Percentiles rank a stretch among this genome's conserved stretches.
These are phyloP conservation scores for Tolypocladium sp. DNA, from an alignment of 2,329 filamentous ascomycete species.

Conservation along the genomic window DNA sequence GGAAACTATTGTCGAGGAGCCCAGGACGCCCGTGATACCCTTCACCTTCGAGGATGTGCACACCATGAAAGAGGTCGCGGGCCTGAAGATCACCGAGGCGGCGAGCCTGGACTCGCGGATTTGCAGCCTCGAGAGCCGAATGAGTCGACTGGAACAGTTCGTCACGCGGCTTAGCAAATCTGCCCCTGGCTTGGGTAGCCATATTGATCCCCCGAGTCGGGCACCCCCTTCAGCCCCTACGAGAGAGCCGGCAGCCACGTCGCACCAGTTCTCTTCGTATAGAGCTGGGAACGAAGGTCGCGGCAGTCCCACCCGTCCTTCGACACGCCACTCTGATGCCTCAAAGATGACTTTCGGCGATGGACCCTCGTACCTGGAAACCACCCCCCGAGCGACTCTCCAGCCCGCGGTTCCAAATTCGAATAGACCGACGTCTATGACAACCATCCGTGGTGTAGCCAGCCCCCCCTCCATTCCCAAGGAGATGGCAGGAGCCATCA, in stretches of 20 bases:
- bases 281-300: not conserved
- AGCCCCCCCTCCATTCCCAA: slow-evolving; percentile 33
- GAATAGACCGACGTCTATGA: slow-evolving; percentile 31
- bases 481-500: slow-evolving; percentile 21
- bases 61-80: slow-evolving; percentile 35
- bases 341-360: slow-evolving; percentile 37
- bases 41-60: slow-evolving; percentile 45
- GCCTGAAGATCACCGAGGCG: slow-evolving; percentile 49
- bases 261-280: not conserved
- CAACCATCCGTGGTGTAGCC: slow-evolving; percentile 37
- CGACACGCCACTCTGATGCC: slow-evolving; percentile 31
- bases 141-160: slow-evolving; percentile 43
- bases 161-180: slow-evolving; percentile 40
- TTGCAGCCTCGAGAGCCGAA: slow-evolving; percentile 38
- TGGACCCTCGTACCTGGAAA: slow-evolving; percentile 34
- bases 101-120: slow-evolving; percentile 45
- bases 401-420: slow-evolving; percentile 7
- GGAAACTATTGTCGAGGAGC: slow-evolving; percentile 20
- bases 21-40: slow-evolving; percentile 34
- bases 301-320: slow-evolving; percentile 9
- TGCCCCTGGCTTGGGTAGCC: slow-evolving; percentile 27
- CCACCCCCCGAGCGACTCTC: slow-evolving; percentile 26
- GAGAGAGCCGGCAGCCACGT: not conserved
- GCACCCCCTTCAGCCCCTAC: not conserved
- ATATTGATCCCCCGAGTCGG: not conserved